phyloP scores from a whole-genome alignment of 1,139 yeast species.

The Diutina siamensis region DNA sequence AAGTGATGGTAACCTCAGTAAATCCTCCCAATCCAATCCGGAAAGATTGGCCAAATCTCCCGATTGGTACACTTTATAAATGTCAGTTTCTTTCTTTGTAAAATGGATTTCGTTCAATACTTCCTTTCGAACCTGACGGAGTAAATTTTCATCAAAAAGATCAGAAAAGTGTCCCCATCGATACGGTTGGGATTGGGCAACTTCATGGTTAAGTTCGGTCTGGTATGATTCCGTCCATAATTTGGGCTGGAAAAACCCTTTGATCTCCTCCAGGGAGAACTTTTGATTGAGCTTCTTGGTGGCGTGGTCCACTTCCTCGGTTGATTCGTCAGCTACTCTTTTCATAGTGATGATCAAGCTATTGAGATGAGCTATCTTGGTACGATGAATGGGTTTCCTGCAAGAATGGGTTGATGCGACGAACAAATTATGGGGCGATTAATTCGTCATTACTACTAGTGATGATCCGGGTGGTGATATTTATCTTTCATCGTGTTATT shows the following conservation, averaged over 20 bases:
- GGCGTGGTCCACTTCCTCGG: not conserved
- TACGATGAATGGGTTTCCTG: not conserved
- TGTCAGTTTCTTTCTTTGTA: conserved; percentile 93
- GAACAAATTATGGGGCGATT: too few relatives aligned
- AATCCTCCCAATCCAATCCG: conserved; percentile 70
- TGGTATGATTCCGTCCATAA: conserved; percentile 41
- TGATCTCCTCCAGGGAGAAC: conserved; percentile 27
- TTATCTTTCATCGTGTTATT: too few relatives aligned
- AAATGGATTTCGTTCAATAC: conserved; percentile 76
- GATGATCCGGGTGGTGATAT: too few relatives aligned
- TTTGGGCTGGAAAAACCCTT: conserved; percentile 39
- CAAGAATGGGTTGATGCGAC: too few relatives aligned
- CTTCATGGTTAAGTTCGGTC: conserved; percentile 24
- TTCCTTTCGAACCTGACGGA: conserved; percentile 74
- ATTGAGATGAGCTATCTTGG: not conserved
- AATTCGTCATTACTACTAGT: too few relatives aligned
- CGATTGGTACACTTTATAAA: conserved; percentile 86
- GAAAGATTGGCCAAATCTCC: conserved; percentile 93
- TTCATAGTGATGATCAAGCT: not conserved
- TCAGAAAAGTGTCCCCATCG: conserved; percentile 78
- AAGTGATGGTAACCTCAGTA: conserved; percentile 60
- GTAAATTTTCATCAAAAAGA: conserved; percentile 62
- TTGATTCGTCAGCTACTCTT: not conserved
- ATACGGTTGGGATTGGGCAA: conserved; percentile 58
- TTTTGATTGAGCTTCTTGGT: conserved; percentile 6